Evolutionary conservation across 495 filamentous ascomycete genomes (phyloP).

Genomic region (Cercophora scortea): DNA sequence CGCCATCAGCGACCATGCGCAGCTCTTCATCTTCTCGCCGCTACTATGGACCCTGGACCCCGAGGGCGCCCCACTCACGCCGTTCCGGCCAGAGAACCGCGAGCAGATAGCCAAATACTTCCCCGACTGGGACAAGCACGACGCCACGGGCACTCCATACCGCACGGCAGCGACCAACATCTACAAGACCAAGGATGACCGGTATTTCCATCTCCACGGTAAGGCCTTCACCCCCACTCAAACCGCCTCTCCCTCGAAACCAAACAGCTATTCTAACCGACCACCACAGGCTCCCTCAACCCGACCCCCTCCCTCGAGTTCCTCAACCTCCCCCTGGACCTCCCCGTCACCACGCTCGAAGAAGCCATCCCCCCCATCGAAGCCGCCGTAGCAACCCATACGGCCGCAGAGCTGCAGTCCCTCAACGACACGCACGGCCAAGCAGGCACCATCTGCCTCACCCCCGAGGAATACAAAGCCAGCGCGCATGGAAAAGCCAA

Average conservation of each 20-base stretch:
- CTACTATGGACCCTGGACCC: background rate
- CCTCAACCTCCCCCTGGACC: background rate
- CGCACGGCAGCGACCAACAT: slow-evolving; percentile 12
- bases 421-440: background rate
- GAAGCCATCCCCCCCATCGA: background rate
- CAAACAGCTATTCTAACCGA: too few species aligned
- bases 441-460: background rate
- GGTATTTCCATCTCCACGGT: background rate
- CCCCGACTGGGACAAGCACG: background rate
- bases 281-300: background rate
- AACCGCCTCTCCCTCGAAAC: too few species aligned
- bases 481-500: background rate
- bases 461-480: background rate
- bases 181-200: background rate
- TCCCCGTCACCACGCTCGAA: background rate
- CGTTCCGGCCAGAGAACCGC: background rate
- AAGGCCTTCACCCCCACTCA: background rate
- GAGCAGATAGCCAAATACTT: background rate
- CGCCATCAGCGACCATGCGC: slow-evolving; percentile 13
- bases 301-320: background rate
- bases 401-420: background rate
- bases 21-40: slow-evolving; percentile 15
- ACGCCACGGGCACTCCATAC: slow-evolving; percentile 13
- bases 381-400: background rate
- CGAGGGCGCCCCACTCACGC: background rate